Base-by-base conservation (phyloP, 441 rosid genomes). In the Populus hybrid region DNA sequence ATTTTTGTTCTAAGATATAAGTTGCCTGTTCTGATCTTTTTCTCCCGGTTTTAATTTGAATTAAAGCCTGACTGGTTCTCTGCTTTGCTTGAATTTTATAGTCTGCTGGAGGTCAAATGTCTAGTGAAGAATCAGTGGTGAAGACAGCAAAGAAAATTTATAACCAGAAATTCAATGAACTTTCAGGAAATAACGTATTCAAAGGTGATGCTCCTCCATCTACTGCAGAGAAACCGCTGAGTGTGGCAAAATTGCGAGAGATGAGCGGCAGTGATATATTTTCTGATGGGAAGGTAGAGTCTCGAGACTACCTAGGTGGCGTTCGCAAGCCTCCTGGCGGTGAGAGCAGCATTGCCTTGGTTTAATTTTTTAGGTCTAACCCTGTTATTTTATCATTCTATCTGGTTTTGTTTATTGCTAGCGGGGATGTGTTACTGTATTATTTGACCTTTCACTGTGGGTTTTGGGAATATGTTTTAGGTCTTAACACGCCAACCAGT, bases 271-370 rank as follows among this genome's bases (percentile, higher is more conserved):
- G 81, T 75, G 84, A 94, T 84, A 96, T 96, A 78, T 96, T 96
- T 77, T 90, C 94, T 0, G 99, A 96, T 78, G 99, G 92, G 75
- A 96, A 96, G 89, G 92, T 71, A 3, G 95, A 94, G 85, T 85
- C 92, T 34, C 87, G 97, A 76, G 98, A 92, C 87, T 92, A 85
- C 86, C 79, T 95, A 23, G 97, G 99, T 0, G 99, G 99, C 0
- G 97, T 94, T 7, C 97, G 99, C 81, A 95, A 94, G 83, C 98
- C 99, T 24, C 99, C 99, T 2, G 98, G 99, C 0, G 99, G 99
- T 0, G 97, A 94, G 83, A 91, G 97, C 85, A 95, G 92, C 92
- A 94, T 95, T 75, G 93, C 99, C 24, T 85, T 95, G 87, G 94
- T 95, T 75, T 95, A 84, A 85, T 81, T 59, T 78, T 23, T 81